Conservation (phyloP, 768 basidiomycete species). For the Tricholoma sp. region DNA sequence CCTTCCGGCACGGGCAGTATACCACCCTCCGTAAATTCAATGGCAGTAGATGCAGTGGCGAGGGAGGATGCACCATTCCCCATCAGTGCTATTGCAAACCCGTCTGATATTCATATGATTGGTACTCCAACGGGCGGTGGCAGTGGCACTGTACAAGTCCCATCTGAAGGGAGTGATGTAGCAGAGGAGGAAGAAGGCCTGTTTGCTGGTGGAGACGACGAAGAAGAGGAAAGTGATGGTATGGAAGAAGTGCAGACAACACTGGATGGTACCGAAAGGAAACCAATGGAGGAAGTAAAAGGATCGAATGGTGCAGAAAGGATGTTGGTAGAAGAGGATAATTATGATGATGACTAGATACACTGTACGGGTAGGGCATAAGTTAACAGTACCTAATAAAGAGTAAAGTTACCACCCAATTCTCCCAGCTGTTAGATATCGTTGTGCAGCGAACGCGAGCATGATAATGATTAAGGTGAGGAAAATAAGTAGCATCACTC, state of each 20-base stretch:
- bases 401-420: background rate
- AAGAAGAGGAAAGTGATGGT: constrained; percentile 73
- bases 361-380: background rate
- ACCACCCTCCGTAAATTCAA: constrained; percentile 21
- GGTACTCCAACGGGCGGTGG: constrained; percentile 35
- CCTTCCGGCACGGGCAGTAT: constrained; percentile 20
- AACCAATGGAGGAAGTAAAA: constrained; percentile 68
- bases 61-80: constrained; percentile 50
- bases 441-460: constrained; percentile 34
- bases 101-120: constrained; percentile 68
- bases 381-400: background rate
- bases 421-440: constrained; percentile 4
- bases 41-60: constrained; percentile 31
- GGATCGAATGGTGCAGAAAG: background rate
- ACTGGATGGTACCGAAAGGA: constrained; percentile 44
- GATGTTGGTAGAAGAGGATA: background rate
- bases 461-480: constrained; percentile 35
- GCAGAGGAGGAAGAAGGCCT: constrained; percentile 74
- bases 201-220: constrained; percentile 71
- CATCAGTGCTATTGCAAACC: constrained; percentile 56
- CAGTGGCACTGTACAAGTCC: constrained; percentile 24
- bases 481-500: background rate
- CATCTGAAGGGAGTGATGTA: constrained; percentile 65
- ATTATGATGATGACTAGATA: background rate
- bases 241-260: constrained; percentile 74